Conservation (phyloP, 148 eudicot genomes). For the Dysphania ambrosioides region DNA sequence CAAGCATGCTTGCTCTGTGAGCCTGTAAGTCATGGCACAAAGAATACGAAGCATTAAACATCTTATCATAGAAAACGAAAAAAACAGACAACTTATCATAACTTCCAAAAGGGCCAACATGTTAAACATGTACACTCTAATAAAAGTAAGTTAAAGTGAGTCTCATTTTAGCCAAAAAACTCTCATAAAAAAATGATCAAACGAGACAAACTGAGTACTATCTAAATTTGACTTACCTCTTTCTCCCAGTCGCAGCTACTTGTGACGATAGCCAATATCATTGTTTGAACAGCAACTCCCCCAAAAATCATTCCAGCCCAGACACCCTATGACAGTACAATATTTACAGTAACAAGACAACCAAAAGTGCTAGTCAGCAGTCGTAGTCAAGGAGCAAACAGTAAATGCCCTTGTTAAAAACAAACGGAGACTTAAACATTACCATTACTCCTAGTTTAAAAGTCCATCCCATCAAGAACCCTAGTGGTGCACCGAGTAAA, state of each 20-base stretch:
- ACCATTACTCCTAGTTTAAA: conserved; percentile 46
- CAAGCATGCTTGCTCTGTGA: conserved; percentile 38
- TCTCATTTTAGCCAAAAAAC: not conserved
- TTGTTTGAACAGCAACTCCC: conserved; percentile 51
- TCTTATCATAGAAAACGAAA: not conserved
- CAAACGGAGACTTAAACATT: not conserved
- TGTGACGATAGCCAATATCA: conserved; percentile 42
- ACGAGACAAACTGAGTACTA: too few species aligned
- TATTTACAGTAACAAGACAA: not conserved
- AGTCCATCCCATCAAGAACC: conserved; percentile 39
- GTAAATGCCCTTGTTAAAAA: not conserved
- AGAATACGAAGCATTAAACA: not conserved
- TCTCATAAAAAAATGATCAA: too few species aligned
- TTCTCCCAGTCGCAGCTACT: conserved; percentile 55
- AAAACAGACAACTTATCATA: not conserved
- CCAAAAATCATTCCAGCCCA: conserved; percentile 76
- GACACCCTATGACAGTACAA: conserved; percentile 33
- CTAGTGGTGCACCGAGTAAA: conserved; percentile 42
- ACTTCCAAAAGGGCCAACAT: too few species aligned
- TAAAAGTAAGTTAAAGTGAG: too few species aligned
- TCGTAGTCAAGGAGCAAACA: not conserved
- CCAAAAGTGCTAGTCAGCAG: not conserved
- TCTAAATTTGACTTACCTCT: conserved; percentile 37
- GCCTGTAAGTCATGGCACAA: conserved; percentile 37
- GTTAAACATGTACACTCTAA: not conserved